A percentile compares a stretch with the other conserved stretches of the same genome.
Conservation (phyloP, 495 filamentous ascomycete species). For the Hyaloscypha variabilis region DNA sequence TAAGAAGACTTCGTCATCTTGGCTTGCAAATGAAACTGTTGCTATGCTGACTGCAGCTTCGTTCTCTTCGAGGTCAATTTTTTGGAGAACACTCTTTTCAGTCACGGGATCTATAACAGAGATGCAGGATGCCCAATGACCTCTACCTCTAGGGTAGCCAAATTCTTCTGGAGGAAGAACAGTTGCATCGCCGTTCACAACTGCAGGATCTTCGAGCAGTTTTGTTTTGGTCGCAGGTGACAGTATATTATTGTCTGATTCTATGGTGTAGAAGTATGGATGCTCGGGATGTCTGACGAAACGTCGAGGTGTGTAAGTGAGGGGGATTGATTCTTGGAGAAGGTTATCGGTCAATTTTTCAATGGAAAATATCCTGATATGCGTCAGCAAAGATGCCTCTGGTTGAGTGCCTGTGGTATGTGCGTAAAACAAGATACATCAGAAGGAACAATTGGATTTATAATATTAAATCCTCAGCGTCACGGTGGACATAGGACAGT, state of each 20-base stretch:
- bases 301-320: conserved; percentile 88
- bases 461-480: conserved; percentile 56
- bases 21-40: conserved; percentile 79
- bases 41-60: conserved; percentile 89
- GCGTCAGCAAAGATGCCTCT: conserved; percentile 34
- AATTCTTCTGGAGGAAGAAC: conserved; percentile 81
- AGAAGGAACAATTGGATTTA: conserved; percentile 81
- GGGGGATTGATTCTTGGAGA: conserved; percentile 82
- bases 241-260: conserved; percentile 88
- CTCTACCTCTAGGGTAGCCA: conserved; percentile 79
- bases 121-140: conserved; percentile 95
- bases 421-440: conserved; percentile 30
- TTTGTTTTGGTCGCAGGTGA: conserved; percentile 70
- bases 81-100: conserved; percentile 71
- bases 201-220: conserved; percentile 65
- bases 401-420: conserved; percentile 9
- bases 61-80: conserved; percentile 83
- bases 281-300: conserved; percentile 88
- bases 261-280: conserved; percentile 89
- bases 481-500: conserved; percentile 39
- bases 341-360: conserved; percentile 85
- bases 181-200: conserved; percentile 70
- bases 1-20: conserved; percentile 88
- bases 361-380: conserved; percentile 81
- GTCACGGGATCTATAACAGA: conserved; percentile 82